Conservation (phyloP, 192 early-diverging fungal genomes). For the Allomyces javanicus region DNA sequence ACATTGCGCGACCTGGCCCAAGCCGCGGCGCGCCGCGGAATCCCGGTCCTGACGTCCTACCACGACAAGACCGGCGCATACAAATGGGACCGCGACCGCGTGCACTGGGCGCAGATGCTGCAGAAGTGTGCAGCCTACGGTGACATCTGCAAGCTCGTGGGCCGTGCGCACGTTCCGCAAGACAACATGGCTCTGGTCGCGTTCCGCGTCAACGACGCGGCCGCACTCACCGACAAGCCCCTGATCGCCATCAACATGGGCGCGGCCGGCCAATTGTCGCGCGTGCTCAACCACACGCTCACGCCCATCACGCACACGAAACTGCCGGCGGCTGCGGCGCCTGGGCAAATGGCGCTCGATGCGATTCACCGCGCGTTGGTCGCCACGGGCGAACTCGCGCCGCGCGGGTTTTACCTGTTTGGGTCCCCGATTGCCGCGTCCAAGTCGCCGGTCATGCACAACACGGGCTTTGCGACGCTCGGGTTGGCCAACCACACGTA, state of each 20-base stretch:
- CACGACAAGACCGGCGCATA: slow-evolving; percentile 1
- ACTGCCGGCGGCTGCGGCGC: slow-evolving; percentile 63
- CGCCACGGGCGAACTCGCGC: slow-evolving; percentile 42
- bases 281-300: slow-evolving; percentile 70
- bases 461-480: slow-evolving; percentile 64
- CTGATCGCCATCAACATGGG: slow-evolving; percentile 95
- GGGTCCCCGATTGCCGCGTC: slow-evolving; percentile 80
- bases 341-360: slow-evolving; percentile 70
- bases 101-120: not conserved
- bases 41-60: not conserved
- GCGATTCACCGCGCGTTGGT: slow-evolving; percentile 58
- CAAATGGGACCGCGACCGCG: not conserved
- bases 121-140: slow-evolving; percentile 29
- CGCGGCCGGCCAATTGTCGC: slow-evolving; percentile 63
- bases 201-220: slow-evolving; percentile 33
- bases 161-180: slow-evolving; percentile 43
- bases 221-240: slow-evolving; percentile 12
- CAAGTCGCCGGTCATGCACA: slow-evolving; percentile 79
- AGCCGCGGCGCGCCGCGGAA: not conserved
- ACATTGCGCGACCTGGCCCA: not conserved
- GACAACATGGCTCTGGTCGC: slow-evolving; percentile 66
- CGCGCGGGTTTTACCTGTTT: slow-evolving; percentile 62
- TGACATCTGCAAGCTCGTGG: slow-evolving; percentile 87
- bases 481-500: slow-evolving; percentile 70
- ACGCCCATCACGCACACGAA: slow-evolving; percentile 83